Conservation (phyloP, 1,139 yeast genomes). For the Yamadazyma taylorii region DNA sequence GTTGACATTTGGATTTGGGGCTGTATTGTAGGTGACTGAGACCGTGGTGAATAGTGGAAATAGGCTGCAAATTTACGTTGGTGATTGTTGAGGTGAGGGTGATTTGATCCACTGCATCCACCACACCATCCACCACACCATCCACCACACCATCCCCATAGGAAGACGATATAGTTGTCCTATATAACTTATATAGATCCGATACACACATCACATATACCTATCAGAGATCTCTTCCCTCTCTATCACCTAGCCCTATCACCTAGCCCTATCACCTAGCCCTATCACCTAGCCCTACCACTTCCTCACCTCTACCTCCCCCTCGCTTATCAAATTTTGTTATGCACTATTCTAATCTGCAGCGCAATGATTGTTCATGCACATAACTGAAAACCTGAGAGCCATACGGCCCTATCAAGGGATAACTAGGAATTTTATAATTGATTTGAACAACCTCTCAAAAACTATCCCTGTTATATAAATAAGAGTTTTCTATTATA, state of each 20-base stretch:
- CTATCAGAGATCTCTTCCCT: too few species aligned
- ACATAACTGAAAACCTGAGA: neutral
- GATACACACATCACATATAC: too few species aligned
- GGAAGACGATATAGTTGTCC: too few species aligned
- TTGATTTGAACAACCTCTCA: too few species aligned
- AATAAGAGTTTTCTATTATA: neutral
- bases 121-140: too few species aligned
- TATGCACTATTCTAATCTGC: neutral
- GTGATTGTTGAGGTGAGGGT: too few species aligned
- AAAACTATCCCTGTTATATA: neutral
- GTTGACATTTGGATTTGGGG: constrained; percentile 89
- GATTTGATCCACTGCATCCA: too few species aligned
- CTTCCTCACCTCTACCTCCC: neutral
- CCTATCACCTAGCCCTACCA: neutral
- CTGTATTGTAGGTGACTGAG: constrained; percentile 51
- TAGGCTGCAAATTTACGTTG: neutral
- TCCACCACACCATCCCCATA: too few species aligned
- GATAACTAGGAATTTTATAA: neutral
- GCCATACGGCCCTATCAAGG: constrained; percentile 2
- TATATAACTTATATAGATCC: too few species aligned
- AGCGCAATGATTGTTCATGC: neutral
- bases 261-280: neutral
- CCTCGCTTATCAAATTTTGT: too few species aligned
- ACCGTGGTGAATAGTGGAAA: neutral
- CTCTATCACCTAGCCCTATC: too few species aligned